Evolutionary conservation across 257 asterid species (phyloP).

Genomic region (Osmanthus fragrans): DNA sequence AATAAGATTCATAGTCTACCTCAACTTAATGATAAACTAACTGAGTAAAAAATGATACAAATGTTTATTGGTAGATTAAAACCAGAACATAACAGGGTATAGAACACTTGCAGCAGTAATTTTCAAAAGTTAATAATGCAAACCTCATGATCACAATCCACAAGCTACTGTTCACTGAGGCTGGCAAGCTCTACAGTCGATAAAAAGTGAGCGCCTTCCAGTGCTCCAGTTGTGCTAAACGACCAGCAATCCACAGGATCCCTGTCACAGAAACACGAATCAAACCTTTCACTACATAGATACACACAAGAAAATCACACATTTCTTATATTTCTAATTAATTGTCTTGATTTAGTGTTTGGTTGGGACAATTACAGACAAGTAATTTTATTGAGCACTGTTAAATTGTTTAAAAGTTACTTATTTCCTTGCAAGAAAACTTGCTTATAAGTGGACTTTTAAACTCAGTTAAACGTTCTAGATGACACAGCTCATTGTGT

Average conservation of each 20-base stretch:
- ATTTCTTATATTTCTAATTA: background rate
- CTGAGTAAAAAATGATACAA: background rate
- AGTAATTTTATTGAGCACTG: background rate
- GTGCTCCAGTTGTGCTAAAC: constrained; percentile 79
- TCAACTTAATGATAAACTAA: background rate
- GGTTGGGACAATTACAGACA: background rate
- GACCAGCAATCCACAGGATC: constrained; percentile 99
- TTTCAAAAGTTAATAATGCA: constrained; percentile 13
- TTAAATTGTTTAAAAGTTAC: background rate
- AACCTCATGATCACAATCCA: constrained; percentile 97
- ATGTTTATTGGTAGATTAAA: background rate
- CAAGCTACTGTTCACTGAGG: constrained; percentile 98
- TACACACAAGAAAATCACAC: background rate
- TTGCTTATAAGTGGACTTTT: too few species aligned
- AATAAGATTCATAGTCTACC: background rate
- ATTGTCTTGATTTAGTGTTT: background rate
- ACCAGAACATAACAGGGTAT: background rate
- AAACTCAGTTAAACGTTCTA: background rate
- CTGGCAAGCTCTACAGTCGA: constrained; percentile 81
- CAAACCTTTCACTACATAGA: background rate
- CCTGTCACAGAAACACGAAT: constrained; percentile 42
- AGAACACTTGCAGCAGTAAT: background rate
- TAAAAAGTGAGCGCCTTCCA: constrained; percentile 86
- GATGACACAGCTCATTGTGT: too few species aligned
- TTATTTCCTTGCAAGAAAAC: background rate